A percentile compares a stretch with the other conserved stretches of the same genome.
phyloP scores from a whole-genome alignment of 2,329 filamentous ascomycete species.

The Ustulina deusta region DNA sequence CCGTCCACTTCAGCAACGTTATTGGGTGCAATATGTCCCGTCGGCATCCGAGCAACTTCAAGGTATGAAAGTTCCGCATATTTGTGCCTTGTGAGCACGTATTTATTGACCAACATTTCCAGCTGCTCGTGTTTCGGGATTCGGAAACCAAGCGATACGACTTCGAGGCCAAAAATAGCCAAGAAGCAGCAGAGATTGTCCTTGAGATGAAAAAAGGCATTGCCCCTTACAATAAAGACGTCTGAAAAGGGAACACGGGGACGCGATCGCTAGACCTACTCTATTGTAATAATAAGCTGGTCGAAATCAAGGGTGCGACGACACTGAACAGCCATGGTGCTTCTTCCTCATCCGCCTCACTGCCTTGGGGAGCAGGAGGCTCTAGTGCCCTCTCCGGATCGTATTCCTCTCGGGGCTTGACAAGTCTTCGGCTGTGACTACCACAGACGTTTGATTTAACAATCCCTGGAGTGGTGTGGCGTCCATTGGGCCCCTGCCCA shows the following conservation, averaged over 20 bases:
- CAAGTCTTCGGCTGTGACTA: neutral
- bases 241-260: conserved; percentile 11
- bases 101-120: conserved; percentile 17
- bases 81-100: neutral
- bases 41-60: conserved; percentile 84
- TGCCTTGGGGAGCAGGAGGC: neutral
- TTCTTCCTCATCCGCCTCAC: neutral
- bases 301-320: neutral
- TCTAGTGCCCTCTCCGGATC: neutral
- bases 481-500: neutral
- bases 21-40: conserved; percentile 84
- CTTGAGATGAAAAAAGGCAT: conserved; percentile 82
- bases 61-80: conserved; percentile 61
- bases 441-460: neutral
- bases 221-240: conserved; percentile 65
- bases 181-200: conserved; percentile 83
- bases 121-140: conserved; percentile 79
- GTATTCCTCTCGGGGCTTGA: neutral
- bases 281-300: neutral
- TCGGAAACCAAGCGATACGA: conserved; percentile 85
- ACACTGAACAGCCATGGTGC: neutral
- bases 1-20: conserved; percentile 84
- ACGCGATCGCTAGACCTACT: neutral
- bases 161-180: conserved; percentile 79
- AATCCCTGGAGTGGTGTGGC: neutral